These are phyloP conservation scores for Bauhinia variegata DNA, from an alignment of 306 rosid species.

Conservation along the genomic window DNA sequence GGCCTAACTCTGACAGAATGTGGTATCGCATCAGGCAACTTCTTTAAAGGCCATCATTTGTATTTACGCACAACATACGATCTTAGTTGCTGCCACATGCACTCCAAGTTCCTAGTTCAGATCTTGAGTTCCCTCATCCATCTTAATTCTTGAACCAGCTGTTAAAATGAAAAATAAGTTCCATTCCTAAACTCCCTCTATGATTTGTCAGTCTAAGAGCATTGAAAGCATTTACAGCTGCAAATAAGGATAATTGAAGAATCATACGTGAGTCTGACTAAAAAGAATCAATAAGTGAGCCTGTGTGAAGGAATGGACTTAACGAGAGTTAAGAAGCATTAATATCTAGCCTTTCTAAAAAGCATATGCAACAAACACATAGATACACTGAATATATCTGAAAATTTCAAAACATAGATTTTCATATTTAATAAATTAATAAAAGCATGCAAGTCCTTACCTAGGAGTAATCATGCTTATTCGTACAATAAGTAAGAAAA, in stretches of 20 bases:
- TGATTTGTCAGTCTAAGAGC: too few relatives aligned
- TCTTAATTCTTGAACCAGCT: constrained; percentile 7
- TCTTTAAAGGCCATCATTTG: constrained; percentile 52
- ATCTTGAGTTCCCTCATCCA: constrained; percentile 16
- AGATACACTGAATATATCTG: neutral
- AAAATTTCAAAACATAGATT: neutral
- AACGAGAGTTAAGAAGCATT: constrained; percentile 3
- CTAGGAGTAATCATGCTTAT: neutral
- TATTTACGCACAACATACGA: constrained; percentile 4
- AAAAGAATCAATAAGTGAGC: too few relatives aligned
- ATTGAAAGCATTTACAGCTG: constrained; percentile 1
- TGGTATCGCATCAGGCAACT: constrained; percentile 58
- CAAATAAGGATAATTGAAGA: neutral
- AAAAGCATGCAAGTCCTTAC: neutral
- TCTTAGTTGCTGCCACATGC: constrained; percentile 22
- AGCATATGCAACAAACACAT: neutral
- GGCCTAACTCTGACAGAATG: constrained; percentile 51
- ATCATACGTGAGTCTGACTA: neutral
- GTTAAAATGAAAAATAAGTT: constrained; percentile 5
- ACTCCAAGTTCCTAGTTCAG: constrained; percentile 6
- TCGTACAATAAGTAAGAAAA: neutral
- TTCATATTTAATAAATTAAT: neutral
- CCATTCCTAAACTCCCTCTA: constrained; percentile 22
- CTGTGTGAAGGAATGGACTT: neutral
- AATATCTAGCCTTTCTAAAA: neutral